Base-by-base conservation (phyloP, 371 early-diverging fungal species). In the Mucor irregularis region DNA sequence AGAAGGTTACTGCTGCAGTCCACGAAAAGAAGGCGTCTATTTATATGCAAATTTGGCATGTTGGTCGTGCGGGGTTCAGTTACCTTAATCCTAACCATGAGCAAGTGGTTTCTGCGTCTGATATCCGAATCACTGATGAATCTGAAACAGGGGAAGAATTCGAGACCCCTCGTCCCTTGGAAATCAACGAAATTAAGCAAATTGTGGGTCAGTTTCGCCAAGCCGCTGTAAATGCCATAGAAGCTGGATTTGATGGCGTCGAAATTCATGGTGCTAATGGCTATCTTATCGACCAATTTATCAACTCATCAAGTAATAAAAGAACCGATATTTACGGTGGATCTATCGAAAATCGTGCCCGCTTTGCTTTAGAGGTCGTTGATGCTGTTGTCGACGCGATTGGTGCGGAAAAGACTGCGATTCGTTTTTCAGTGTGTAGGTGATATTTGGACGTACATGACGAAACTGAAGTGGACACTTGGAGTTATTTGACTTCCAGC, bases 201-300 rank as follows among this genome's bases (percentile, higher is more conserved):
- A 50, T 85, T 10, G 68, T 80, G 17, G 37, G 74, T 19, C 82
- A 81, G n/a, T 96, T 87, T 75, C 84, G 56, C 5, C 34, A 56
- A 14, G 78, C 86, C 21, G 75, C 77, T n/a, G n/a, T 48, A 39
- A 58, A 68, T 24, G 58, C 77, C n/a, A 54, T 66, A 16, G 30
- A 57, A 42, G 73, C 77, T 10, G 85, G 80, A 0, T 86, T 84
- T 54, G 86, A 88, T 40, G 85, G 80, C 28, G 66, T 90, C 5
- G 86, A 89, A 51, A 71, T 91, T 21, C 90, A 91, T 64, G 78
- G 67, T 49, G 88, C 84, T 0, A 80, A 88, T 43, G 86, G 87
- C 1, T 89, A 86, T 62, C 71, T 90, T 35, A 28, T 86, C 24
- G 73, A 81, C 48, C 80, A 84, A 46, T 89, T 89, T 24, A 45